Evolutionary conservation across 2,329 filamentous ascomycete genomes (phyloP), one percentile per base, ranked within the genome.

Genomic region (Aspergillus transmontanensis): DNA sequence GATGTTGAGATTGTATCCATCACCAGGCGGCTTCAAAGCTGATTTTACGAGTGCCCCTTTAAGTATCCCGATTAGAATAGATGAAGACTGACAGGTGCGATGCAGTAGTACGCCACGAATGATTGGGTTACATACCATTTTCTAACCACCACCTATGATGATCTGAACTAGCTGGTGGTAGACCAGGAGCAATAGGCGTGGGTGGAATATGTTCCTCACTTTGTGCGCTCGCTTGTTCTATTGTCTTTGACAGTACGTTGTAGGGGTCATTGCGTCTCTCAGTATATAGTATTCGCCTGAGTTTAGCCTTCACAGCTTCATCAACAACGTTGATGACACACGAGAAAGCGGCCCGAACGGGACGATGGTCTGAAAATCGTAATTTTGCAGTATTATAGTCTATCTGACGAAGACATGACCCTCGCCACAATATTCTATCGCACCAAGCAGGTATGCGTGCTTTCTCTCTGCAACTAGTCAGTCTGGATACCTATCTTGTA

Each of bases 391-490:
- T 90, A 72, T 92, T 87, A 78, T 99, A 99, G 36, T 91, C 86
- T 12, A 91, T 82, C 75, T 98, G 95, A 48, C 89, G 88, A 41
- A 99, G 85, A 69, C 93, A 94, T 64, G 86, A 82, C 9, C 95
- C 95, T 79, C 94, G 96, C 63, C 92, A 90, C 10, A 99, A 81
- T 53, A 99, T 91, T 43, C 95, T 91, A 78, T 99, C 95, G 64
- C 94, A 97, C 95, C 95, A 99, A 0, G 95, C 95, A 3, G 95
- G 95, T 66, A 98, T 97, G 19, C 95, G 89, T 60, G 90, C 89
- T 77, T 99, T 99, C 73, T 98, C 94, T 56, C 89, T 91, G 57
- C 16, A 54, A n/a, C 5, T 36, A n/a, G 67, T 84, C 63, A 82
- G 77, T 58, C 57, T 45, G 28, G 26, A 34, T 19, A 14, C 48